phyloP scores from a whole-genome alignment of 2,329 filamentous ascomycete genomes.

The Colletotrichum cordylinicola region DNA sequence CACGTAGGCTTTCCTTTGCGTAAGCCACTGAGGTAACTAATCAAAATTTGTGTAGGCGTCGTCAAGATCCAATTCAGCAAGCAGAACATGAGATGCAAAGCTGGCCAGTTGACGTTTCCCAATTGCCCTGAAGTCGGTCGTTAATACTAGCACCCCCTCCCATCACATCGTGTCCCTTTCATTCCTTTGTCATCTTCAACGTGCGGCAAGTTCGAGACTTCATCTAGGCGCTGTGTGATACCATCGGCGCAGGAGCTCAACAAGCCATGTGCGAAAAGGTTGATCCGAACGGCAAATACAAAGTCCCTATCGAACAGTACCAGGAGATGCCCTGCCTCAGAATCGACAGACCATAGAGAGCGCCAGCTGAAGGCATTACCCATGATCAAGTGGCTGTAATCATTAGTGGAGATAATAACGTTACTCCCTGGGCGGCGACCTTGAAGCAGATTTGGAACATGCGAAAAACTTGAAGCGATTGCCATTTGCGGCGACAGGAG shows the following conservation, averaged over 20 bases:
- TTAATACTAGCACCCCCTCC: conserved; percentile 98
- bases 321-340: conserved; percentile 89
- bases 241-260: conserved; percentile 84
- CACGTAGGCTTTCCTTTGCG: conserved; percentile 62
- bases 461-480: conserved; percentile 87
- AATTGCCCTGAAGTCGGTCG: conserved; percentile 88
- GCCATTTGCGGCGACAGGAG: conserved; percentile 89
- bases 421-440: conserved; percentile 86
- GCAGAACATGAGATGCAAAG: conserved; percentile 96
- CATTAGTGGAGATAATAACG: conserved; percentile 85
- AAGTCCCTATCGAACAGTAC: conserved; percentile 93
- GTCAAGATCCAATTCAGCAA: conserved; percentile 98
- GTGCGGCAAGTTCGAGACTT: conserved; percentile 97
- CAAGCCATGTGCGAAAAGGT: conserved; percentile 91
- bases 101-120: conserved; percentile 97
- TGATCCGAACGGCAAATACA: conserved; percentile 96
- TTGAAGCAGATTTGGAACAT: conserved; percentile 99
- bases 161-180: conserved; percentile 98
- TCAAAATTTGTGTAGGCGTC: conserved; percentile 60
- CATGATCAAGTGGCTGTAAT: conserved; percentile 88
- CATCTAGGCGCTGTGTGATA: conserved; percentile 85
- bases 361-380: conserved; percentile 96
- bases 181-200: conserved; percentile 93
- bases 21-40: too few relatives aligned
- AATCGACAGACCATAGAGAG: conserved; percentile 95